Percentiles rank a stretch among this genome's conserved stretches.
phyloP scores from a whole-genome alignment of 2,329 filamentous ascomycete genomes.

The Penicillium verrucosum region DNA sequence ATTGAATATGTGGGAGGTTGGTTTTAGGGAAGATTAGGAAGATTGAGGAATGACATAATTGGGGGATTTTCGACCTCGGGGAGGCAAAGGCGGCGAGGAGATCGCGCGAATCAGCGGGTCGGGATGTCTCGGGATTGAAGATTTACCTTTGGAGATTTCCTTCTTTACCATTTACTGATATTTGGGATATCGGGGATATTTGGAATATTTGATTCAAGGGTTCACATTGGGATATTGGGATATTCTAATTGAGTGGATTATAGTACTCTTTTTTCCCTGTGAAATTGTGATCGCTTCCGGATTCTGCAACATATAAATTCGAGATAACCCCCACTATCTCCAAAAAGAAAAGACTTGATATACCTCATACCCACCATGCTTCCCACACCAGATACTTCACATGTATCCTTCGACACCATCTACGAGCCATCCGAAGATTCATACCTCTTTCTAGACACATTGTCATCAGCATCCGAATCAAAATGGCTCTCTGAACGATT shows the following conservation, averaged over 20 bases:
- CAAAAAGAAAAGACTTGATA: neutral
- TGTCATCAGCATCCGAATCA: slow-evolving; percentile 68
- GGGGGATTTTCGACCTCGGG: slow-evolving; percentile 3
- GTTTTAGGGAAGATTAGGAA: neutral
- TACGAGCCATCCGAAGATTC: slow-evolving; percentile 98
- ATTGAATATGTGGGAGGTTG: neutral
- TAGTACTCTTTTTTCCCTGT: too few relatives aligned
- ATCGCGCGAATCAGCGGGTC: slow-evolving; percentile 15
- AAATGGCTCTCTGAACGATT: slow-evolving; percentile 68
- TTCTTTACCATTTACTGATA: neutral
- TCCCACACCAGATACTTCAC: slow-evolving; percentile 87
- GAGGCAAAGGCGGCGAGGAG: slow-evolving; percentile 23
- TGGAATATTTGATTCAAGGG: neutral
- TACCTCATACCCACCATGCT: slow-evolving; percentile 59
- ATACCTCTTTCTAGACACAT: slow-evolving; percentile 86
- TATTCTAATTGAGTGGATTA: too few relatives aligned
- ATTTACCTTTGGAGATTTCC: neutral
- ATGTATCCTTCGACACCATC: slow-evolving; percentile 81
- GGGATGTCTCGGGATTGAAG: slow-evolving; percentile 7
- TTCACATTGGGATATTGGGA: neutral
- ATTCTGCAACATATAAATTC: neutral
- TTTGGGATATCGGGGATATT: neutral
- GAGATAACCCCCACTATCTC: slow-evolving; percentile 6
- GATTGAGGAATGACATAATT: slow-evolving; percentile 25
- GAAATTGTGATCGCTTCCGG: neutral